A percentile compares a stretch with the other conserved stretches of the same genome.
Conservation (phyloP, 2,329 filamentous ascomycete species). For the Fusarium lyarnte region DNA sequence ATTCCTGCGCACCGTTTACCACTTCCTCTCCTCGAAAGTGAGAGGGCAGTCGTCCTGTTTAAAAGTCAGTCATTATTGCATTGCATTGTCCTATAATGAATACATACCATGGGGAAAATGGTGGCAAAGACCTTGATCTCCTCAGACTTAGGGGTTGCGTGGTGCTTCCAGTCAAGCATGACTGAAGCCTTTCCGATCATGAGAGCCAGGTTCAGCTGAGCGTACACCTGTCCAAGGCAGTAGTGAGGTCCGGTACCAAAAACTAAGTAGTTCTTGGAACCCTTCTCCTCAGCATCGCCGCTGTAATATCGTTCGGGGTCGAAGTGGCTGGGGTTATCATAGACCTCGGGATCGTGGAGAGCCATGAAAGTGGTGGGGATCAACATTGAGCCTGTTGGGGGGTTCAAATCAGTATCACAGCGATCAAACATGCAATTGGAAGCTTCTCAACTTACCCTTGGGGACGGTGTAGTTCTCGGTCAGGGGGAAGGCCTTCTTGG, state of each 20-base stretch:
- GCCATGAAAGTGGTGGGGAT: conserved; percentile 91
- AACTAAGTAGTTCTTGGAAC: conserved; percentile 93
- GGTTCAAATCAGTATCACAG: conserved; percentile 27
- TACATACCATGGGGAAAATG: conserved; percentile 91
- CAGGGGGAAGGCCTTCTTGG: conserved; percentile 95
- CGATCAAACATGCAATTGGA: neutral
- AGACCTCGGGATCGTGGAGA: conserved; percentile 91
- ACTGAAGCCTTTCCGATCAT: conserved; percentile 92
- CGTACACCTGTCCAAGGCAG: conserved; percentile 94
- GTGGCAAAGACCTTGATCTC: conserved; percentile 99
- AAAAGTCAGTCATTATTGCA: conserved; percentile 39
- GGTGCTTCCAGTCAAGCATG: conserved; percentile 89
- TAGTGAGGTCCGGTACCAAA: conserved; percentile 97
- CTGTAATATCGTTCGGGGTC: conserved; percentile 92
- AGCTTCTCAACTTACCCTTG: conserved; percentile 67
- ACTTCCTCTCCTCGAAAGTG: conserved; percentile 70
- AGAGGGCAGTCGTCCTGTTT: conserved; percentile 83
- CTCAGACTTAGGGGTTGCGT: conserved; percentile 83
- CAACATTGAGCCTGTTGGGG: conserved; percentile 79
- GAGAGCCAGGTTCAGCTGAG: conserved; percentile 85
- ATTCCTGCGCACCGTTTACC: conserved; percentile 45
- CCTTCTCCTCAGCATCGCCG: conserved; percentile 86
- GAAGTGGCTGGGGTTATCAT: conserved; percentile 87
- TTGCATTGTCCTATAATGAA: neutral
- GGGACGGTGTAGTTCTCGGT: conserved; percentile 88